Conservation (phyloP, 306 rosid species). For the Castanopsis chinensis region DNA sequence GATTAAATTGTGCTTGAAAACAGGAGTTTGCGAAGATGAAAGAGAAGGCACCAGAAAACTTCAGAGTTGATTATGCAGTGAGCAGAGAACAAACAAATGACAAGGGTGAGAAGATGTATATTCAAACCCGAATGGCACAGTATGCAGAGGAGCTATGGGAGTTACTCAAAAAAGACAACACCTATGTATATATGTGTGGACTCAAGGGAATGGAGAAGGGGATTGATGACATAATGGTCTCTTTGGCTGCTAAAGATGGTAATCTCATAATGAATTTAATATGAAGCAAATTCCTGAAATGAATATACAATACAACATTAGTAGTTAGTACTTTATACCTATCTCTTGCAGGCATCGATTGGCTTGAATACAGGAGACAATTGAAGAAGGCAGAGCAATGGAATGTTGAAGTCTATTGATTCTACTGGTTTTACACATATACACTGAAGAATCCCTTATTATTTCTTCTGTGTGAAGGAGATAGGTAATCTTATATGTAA, state of each 20-base stretch:
- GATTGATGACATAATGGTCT: constrained; percentile 87
- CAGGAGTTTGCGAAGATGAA: constrained; percentile 94
- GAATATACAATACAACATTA: too few relatives aligned
- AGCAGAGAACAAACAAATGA: constrained; percentile 95
- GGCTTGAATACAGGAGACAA: constrained; percentile 81
- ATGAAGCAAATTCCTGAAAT: too few relatives aligned
- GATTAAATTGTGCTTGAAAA: neutral
- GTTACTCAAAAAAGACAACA: constrained; percentile 82
- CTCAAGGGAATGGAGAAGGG: constrained; percentile 99
- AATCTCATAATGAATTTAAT: constrained; percentile 10
- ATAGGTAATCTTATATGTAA: too few relatives aligned
- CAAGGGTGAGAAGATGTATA: constrained; percentile 95
- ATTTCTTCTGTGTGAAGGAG: too few relatives aligned
- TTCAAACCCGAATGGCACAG: constrained; percentile 97
- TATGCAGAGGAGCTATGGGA: constrained; percentile 96
- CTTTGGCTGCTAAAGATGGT: constrained; percentile 90
- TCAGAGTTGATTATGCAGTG: constrained; percentile 89
- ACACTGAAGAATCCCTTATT: too few relatives aligned
- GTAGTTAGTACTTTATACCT: neutral
- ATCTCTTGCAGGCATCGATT: constrained; percentile 61
- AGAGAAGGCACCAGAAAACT: constrained; percentile 71
- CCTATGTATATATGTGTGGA: constrained; percentile 93
- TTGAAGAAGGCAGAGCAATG: constrained; percentile 96
- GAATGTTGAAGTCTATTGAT: constrained; percentile 96
- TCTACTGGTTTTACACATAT: too few relatives aligned